Evolutionary conservation across 345 rosid genomes (phyloP).

Genomic region (Aegle marmelos): DNA sequence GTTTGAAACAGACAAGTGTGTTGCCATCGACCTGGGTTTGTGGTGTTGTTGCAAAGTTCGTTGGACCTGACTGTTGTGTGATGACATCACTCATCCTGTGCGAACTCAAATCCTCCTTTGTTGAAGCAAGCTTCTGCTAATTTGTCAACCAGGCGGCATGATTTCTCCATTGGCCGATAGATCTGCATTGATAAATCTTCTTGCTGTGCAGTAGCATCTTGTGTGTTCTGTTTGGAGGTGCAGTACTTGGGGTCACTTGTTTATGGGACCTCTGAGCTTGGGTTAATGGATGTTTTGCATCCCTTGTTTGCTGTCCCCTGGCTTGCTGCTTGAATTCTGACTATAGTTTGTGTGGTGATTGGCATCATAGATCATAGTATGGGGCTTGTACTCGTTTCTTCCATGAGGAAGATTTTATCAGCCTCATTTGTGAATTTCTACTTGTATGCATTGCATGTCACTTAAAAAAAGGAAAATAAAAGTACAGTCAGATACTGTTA

Average conservation of each 20-base stretch:
- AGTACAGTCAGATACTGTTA: background rate
- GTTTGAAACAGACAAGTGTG: conserved; percentile 1
- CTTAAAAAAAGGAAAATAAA: background rate
- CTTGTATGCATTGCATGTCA: background rate
- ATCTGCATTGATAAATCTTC: conserved; percentile 3
- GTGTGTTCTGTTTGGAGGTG: background rate
- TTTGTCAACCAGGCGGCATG: background rate
- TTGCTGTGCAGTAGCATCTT: background rate
- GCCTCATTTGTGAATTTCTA: conserved; percentile 4
- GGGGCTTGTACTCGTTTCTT: background rate
- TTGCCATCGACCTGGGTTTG: background rate
- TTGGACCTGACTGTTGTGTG: conserved; percentile 1
- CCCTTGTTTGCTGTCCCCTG: background rate
- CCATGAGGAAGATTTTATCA: background rate
- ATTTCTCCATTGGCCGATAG: background rate
- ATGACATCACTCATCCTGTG: background rate
- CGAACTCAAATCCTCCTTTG: background rate
- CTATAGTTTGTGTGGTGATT: background rate
- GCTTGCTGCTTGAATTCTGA: background rate
- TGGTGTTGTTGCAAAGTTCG: background rate
- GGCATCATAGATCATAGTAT: background rate
- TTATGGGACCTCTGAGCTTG: background rate
- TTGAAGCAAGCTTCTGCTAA: background rate
- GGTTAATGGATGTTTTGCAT: background rate
- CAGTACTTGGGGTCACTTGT: background rate